Base-by-base conservation (phyloP, 495 filamentous ascomycete species). In the Penicillium odoratum region DNA sequence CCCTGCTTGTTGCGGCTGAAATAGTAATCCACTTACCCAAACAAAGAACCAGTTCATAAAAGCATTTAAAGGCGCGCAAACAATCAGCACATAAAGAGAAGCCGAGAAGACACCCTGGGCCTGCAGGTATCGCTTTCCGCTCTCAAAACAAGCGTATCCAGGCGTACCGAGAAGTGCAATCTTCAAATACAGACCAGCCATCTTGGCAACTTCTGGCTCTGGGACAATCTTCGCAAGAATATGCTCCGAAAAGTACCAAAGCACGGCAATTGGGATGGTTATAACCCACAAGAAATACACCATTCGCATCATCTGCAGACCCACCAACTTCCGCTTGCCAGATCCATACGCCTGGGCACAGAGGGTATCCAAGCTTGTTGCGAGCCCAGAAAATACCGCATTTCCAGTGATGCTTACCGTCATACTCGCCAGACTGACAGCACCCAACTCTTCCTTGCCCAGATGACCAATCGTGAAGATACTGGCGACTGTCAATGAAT, bases 291-390 rank as follows among this genome's bases (percentile, higher is more conserved):
- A 78, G 64, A 91, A 87, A 51, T 63, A 78, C 1, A 82, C 66
- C 88, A 91, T 91, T 28, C 85, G 79, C 66, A 91, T 85, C 59
- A 88, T 78, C 58, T 91, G 88, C 48, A 92, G 61, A 3, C 88
- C 88, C 8, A 92, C 88, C 7, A 89, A 72, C 58, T 83, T 80
- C 57, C 80, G 87, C 59, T 77, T 82, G 1, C 88, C 88, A 11
- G 87, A 87, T 29, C 88, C 88, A 65, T 89, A 92, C 0, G 88
- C 87, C 69, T 92, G 88, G 0, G 88, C 82, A 63, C 88, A 91
- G 8, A 92, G 79, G 0, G 88, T 92, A 66, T 92, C 88, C 26
- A 92, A 75, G 57, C 83, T 85, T 9, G 88, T 92, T 8, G 87
- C 82, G 50, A 92, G 75, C 13, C 88, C 88, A 61, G 89, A 85